Evolutionary conservation across 139 green algal genomes (phyloP), one percentile per base, ranked within the genome.

Genomic region (Mychonastes homosphaera): DNA sequence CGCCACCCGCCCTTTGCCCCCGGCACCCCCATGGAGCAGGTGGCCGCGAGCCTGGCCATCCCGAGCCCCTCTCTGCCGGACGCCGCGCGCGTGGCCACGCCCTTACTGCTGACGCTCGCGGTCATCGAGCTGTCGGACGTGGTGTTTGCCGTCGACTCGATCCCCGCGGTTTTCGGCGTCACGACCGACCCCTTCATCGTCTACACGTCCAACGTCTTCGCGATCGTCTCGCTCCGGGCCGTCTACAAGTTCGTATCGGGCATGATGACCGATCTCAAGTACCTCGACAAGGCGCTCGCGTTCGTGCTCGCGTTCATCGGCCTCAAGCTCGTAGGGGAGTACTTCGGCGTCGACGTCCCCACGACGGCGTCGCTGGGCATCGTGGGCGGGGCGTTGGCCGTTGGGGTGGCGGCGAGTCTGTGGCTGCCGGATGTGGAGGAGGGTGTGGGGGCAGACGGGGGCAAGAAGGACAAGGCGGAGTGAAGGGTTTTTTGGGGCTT

Each of bases 171-270:
- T 18, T 96, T 96, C 80, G 89, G 87, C 34, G 81, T 96, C 23
- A 95, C 89, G 9, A 60, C 86, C 2, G 92, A 98, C 81, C 91
- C 91, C 8, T 96, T 98, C 75, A 94, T 98, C 62, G 82, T 98
- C 0, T 98, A 94, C 71, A 86, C 83, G 3, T 91, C 77, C 51
- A 98, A 97, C 83, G 86, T 98, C 30, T 91, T 88, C 73, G 88
- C 88, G 5, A 94, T 96, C 60, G 51, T 91, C 3, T 80, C 56
- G 19, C 65, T 96, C 26, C 72, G 88, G 28, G 73, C 78, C 2
- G 67, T 96, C 15, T 96, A 94, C 58, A 21, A 26, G 12, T 83
- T 84, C 52, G 63, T 88, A 13, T 71, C 58, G 16, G 63, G 55
- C 0, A 56, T 75, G 19, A 77, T 81, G 70, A 68, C 55, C 0